phyloP scores from a whole-genome alignment of 2,329 filamentous ascomycete species.

The Diaporthe vexans region DNA sequence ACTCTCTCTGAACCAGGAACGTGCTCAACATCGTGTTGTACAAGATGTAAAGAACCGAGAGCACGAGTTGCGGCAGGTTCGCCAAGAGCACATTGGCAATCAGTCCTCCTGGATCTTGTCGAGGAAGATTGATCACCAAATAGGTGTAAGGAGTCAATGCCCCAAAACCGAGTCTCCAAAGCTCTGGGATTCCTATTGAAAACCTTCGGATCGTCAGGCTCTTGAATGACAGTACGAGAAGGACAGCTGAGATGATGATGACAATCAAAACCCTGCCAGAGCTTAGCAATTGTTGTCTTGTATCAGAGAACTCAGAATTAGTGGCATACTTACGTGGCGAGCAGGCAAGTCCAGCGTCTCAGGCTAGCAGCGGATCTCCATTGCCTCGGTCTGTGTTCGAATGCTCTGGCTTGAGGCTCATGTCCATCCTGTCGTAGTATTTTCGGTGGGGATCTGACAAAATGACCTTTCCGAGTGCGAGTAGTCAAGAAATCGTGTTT shows the following conservation, averaged over 20 bases:
- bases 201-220: neutral
- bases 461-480: neutral
- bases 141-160: slow-evolving; percentile 3
- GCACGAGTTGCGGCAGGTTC: slow-evolving; percentile 62
- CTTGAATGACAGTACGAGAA: neutral
- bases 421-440: neutral
- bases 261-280: neutral
- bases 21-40: slow-evolving; percentile 61
- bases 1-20: slow-evolving; percentile 63
- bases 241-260: neutral
- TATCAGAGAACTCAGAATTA: too few relatives aligned
- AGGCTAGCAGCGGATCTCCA: slow-evolving; percentile 2
- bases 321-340: neutral
- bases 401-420: neutral
- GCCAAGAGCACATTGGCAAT: neutral
- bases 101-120: neutral
- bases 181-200: neutral
- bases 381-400: neutral
- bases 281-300: neutral
- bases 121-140: slow-evolving; percentile 6
- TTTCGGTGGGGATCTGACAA: neutral
- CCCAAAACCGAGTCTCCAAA: neutral
- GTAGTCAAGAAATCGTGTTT: neutral
- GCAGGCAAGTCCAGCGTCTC: neutral
- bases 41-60: slow-evolving; percentile 60